phyloP scores from a whole-genome alignment of 768 basidiomycete genomes.

The Suillus paluster region DNA sequence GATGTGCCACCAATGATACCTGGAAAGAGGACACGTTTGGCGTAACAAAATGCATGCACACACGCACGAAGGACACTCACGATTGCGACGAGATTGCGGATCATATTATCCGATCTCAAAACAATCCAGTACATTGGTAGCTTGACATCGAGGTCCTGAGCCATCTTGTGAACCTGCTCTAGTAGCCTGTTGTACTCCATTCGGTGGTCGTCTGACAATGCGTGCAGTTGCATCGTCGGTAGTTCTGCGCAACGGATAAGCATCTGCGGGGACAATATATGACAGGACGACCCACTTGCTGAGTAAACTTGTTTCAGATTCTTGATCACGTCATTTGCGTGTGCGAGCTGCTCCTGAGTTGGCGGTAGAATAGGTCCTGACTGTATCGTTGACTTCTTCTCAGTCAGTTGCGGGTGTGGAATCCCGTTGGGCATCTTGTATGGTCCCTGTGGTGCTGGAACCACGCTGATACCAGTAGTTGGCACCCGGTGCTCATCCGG shows the following conservation, averaged over 20 bases:
- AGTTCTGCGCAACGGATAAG: constrained; percentile 14
- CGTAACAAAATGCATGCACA: constrained; percentile 18
- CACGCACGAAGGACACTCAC: constrained; percentile 45
- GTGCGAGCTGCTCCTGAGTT: constrained; percentile 43
- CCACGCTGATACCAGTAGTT: neutral
- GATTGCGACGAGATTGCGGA: constrained; percentile 56
- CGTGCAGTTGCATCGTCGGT: constrained; percentile 34
- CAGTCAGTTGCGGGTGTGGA: neutral
- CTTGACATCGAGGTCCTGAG: too few relatives aligned
- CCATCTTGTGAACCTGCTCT: too few relatives aligned
- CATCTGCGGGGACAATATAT: constrained; percentile 13
- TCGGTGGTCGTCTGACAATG: constrained; percentile 57
- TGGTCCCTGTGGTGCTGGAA: neutral
- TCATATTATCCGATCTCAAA: too few relatives aligned
- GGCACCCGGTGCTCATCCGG: constrained; percentile 4
- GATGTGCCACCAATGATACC: too few relatives aligned
- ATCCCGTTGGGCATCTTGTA: neutral
- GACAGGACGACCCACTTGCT: constrained; percentile 30
- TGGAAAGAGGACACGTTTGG: too few relatives aligned
- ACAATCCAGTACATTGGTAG: too few relatives aligned
- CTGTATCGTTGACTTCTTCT: neutral
- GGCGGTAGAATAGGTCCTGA: constrained; percentile 8
- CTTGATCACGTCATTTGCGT: constrained; percentile 29
- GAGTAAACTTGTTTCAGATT: constrained; percentile 40
- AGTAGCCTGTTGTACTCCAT: constrained; percentile 57